Percentiles rank a stretch among this genome's conserved stretches.
phyloP scores from a whole-genome alignment of 257 asterid genomes.

The Penstemon newberryi region DNA sequence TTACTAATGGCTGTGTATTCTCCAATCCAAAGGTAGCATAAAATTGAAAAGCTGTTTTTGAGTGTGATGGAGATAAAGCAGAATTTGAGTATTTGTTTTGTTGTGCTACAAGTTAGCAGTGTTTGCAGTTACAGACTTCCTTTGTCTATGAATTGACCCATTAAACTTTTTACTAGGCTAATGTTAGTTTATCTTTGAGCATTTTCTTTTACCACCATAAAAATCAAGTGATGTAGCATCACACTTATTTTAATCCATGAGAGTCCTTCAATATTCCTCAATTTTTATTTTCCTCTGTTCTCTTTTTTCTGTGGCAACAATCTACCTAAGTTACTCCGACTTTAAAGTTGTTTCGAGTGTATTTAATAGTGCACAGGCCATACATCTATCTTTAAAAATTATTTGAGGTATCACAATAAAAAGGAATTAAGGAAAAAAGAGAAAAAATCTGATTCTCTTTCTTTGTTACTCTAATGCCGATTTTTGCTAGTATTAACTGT shows the following conservation, averaged over 20 bases:
- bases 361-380: background rate
- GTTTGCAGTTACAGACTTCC: slow-evolving; percentile 1
- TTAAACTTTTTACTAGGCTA: slow-evolving; percentile 5
- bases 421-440: background rate
- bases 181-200: background rate
- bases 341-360: background rate
- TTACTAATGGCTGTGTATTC: background rate
- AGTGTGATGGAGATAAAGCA: no score
- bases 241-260: background rate
- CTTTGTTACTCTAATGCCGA: slow-evolving; percentile 2
- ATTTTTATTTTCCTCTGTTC: background rate
- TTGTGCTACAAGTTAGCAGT: background rate
- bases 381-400: background rate
- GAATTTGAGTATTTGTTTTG: background rate
- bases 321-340: background rate
- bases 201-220: slow-evolving; percentile 1
- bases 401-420: slow-evolving; percentile 8
- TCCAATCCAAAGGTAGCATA: background rate
- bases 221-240: background rate
- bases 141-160: background rate
- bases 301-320: background rate
- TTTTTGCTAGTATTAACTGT: slow-evolving; percentile 20
- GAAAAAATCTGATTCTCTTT: slow-evolving; percentile 16
- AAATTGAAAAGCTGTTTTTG: no score
- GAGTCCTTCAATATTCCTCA: background rate